Evolutionary conservation across 345 rosid species (phyloP).

Genomic region (Linum trigynum): DNA sequence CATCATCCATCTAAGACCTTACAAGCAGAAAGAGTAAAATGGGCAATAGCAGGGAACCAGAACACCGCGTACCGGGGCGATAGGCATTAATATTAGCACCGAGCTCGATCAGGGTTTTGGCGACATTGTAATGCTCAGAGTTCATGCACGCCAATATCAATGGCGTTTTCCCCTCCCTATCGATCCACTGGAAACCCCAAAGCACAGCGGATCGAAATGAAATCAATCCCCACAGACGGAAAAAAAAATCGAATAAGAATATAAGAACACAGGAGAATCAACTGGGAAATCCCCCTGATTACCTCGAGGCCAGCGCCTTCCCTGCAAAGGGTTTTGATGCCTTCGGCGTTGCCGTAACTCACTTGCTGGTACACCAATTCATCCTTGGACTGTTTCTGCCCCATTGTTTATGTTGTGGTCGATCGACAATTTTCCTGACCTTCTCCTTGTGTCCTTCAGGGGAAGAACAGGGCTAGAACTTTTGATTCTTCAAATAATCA

Average conservation of each 20-base stretch:
- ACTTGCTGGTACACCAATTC: constrained; percentile 82
- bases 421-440: no score
- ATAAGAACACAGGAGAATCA: no score
- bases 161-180: constrained; percentile 90
- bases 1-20: no score
- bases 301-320: constrained; percentile 97
- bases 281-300: no score
- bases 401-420: constrained; percentile 32
- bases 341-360: constrained; percentile 59
- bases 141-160: constrained; percentile 76
- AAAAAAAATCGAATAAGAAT: background rate
- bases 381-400: constrained; percentile 88
- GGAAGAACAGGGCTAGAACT: no score
- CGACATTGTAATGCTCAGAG: constrained; percentile 50
- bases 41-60: background rate
- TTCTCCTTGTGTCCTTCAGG: no score
- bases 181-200: constrained; percentile 57
- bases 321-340: constrained; percentile 60
- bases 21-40: no score
- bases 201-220: background rate
- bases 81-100: constrained; percentile 83
- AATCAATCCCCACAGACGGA: background rate
- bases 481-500: no score
- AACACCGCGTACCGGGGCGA: constrained; percentile 50
- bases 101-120: constrained; percentile 71